These are phyloP conservation scores for Sugiyamaella qingdaonensis DNA, from an alignment of 805 yeast species.

Conservation along the genomic window DNA sequence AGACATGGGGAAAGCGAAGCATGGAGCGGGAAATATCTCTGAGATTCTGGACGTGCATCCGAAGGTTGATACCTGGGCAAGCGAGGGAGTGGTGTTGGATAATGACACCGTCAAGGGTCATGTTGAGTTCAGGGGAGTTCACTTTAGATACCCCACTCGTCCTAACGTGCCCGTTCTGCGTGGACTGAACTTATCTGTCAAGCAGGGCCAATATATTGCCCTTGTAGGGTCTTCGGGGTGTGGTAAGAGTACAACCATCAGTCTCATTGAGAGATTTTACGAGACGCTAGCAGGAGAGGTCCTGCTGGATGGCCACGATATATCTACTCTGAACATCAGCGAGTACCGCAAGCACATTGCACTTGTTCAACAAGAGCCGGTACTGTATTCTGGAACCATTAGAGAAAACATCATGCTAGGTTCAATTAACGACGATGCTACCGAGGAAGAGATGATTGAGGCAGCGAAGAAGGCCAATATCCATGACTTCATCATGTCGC, in stretches of 20 bases:
- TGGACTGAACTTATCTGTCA: constrained; percentile 46
- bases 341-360: constrained; percentile 51
- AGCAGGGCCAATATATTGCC: constrained; percentile 53
- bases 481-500: constrained; percentile 51
- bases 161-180: constrained; percentile 47
- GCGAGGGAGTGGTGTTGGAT: constrained; percentile 29
- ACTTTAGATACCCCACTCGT: constrained; percentile 64
- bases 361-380: constrained; percentile 60
- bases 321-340: constrained; percentile 45
- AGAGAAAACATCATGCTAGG: constrained; percentile 56
- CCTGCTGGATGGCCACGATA: constrained; percentile 48
- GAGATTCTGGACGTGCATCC: constrained; percentile 34
- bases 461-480: constrained; percentile 52
- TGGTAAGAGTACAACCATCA: constrained; percentile 57
- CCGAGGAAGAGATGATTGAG: constrained; percentile 43
- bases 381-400: constrained; percentile 51
- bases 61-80: constrained; percentile 30
- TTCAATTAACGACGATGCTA: constrained; percentile 26
- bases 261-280: constrained; percentile 48
- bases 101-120: constrained; percentile 42
- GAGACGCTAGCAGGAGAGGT: constrained; percentile 47
- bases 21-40: constrained; percentile 34
- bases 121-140: constrained; percentile 52
- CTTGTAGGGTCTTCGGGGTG: constrained; percentile 66
- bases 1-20: constrained; percentile 40